Evolutionary conservation across 2,329 filamentous ascomycete genomes (phyloP).

Genomic region (Xylariaceae sp.): DNA sequence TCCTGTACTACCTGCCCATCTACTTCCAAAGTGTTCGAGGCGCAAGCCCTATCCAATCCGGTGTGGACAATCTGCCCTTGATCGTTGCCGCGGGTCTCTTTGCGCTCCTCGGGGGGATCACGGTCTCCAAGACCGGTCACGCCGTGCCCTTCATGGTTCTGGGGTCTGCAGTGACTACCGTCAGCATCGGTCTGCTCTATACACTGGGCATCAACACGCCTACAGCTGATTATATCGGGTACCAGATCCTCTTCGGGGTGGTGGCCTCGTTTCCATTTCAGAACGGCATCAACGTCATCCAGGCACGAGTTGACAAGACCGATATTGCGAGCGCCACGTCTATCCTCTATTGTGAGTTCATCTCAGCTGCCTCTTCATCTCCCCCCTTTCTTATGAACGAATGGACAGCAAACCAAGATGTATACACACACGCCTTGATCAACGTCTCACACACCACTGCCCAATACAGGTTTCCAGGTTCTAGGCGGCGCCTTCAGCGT

Average conservation of each 20-base stretch:
- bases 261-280: slow-evolving; percentile 28
- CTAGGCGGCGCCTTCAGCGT: slow-evolving; percentile 1
- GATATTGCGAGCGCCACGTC: slow-evolving; percentile 32
- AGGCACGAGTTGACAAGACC: slow-evolving; percentile 25
- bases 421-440: too few relatives aligned
- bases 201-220: slow-evolving; percentile 25
- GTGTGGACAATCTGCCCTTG: slow-evolving; percentile 34
- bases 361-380: too few relatives aligned
- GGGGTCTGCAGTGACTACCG: slow-evolving; percentile 31
- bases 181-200: slow-evolving; percentile 31
- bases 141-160: slow-evolving; percentile 34
- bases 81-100: slow-evolving; percentile 33
- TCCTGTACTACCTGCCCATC: slow-evolving; percentile 36
- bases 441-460: too few relatives aligned
- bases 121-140: slow-evolving; percentile 27
- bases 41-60: slow-evolving; percentile 28
- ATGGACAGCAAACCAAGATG: too few relatives aligned
- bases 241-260: slow-evolving; percentile 14
- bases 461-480: too few relatives aligned
- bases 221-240: slow-evolving; percentile 31
- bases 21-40: slow-evolving; percentile 38
- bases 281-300: slow-evolving; percentile 36
- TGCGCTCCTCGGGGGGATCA: slow-evolving; percentile 23
- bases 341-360: slow-evolving; percentile 7
- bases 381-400: too few relatives aligned